phyloP scores from a whole-genome alignment of 2,329 filamentous ascomycete species.

The Cryphonectria radicalis region DNA sequence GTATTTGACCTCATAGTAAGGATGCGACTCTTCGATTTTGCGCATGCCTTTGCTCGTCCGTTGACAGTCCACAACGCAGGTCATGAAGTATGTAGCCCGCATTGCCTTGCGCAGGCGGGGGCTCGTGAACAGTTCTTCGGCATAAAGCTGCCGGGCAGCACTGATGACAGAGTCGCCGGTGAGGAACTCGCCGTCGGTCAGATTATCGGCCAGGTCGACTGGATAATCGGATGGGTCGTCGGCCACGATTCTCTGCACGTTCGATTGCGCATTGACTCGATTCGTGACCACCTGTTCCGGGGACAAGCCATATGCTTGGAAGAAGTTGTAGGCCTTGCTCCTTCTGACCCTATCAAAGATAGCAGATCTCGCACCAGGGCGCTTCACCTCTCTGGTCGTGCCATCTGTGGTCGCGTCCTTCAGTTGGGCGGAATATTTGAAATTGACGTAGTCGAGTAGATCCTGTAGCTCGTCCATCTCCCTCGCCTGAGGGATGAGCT shows the following conservation, averaged over 20 bases:
- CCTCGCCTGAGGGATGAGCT: constrained; percentile 77
- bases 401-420: constrained; percentile 73
- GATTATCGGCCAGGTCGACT: constrained; percentile 82
- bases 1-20: constrained; percentile 98
- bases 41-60: constrained; percentile 93
- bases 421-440: constrained; percentile 83
- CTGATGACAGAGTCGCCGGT: constrained; percentile 77
- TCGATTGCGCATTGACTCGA: constrained; percentile 60
- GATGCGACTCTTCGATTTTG: constrained; percentile 92
- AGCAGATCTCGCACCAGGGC: constrained; percentile 80
- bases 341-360: constrained; percentile 84
- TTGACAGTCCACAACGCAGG: constrained; percentile 82
- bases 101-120: constrained; percentile 90
- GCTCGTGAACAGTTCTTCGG: constrained; percentile 86
- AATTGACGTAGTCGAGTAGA: constrained; percentile 94
- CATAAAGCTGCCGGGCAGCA: constrained; percentile 84
- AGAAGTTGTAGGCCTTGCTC: constrained; percentile 78
- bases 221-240: constrained; percentile 83
- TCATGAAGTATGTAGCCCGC: constrained; percentile 80
- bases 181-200: constrained; percentile 73
- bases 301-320: constrained; percentile 87
- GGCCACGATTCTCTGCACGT: constrained; percentile 78
- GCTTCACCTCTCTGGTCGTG: constrained; percentile 70
- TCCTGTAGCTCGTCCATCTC: constrained; percentile 97
- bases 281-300: constrained; percentile 90